Percentiles rank a stretch among this genome's conserved stretches.
These are phyloP conservation scores for Diplodia corticola DNA, from an alignment of 2,329 filamentous ascomycete species.

Conservation along the genomic window DNA sequence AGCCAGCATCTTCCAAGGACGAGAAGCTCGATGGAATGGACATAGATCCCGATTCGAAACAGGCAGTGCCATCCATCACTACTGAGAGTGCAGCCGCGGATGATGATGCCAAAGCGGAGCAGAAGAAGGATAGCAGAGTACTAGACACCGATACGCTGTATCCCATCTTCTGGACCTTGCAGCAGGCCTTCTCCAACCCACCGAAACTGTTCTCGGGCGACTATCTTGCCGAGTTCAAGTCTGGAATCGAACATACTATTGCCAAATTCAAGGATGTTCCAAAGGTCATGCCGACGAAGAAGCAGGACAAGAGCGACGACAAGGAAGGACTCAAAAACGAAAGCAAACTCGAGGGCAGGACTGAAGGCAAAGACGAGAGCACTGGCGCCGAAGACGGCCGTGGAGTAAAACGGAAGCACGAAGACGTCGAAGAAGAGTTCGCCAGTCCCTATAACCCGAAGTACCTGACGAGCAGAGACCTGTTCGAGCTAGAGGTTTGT, in stretches of 20 bases:
- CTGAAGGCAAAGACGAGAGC: background rate
- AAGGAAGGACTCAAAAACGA: slow-evolving; percentile 38
- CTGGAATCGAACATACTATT: slow-evolving; percentile 62
- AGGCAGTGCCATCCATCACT: slow-evolving; percentile 32
- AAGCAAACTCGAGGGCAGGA: slow-evolving; percentile 25
- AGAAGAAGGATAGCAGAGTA: slow-evolving; percentile 46
- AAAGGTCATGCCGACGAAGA: slow-evolving; percentile 68
- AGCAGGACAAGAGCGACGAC: slow-evolving; percentile 29
- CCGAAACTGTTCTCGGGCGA: slow-evolving; percentile 73
- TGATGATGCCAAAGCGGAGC: slow-evolving; percentile 45
- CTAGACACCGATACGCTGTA: slow-evolving; percentile 76
- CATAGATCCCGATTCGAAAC: slow-evolving; percentile 55
- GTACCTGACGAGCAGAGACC: slow-evolving; percentile 93
- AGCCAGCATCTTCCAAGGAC: slow-evolving; percentile 45
- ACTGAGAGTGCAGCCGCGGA: slow-evolving; percentile 51
- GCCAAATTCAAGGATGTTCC: slow-evolving; percentile 73
- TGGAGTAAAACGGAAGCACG: slow-evolving; percentile 69
- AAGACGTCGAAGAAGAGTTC: slow-evolving; percentile 62
- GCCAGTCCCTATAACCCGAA: slow-evolving; percentile 89
- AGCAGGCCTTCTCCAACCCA: slow-evolving; percentile 88
- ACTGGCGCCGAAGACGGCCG: slow-evolving; percentile 49
- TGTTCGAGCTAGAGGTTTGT: slow-evolving; percentile 88
- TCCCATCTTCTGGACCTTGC: slow-evolving; percentile 89
- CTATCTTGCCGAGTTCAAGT: slow-evolving; percentile 67
- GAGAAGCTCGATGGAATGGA: slow-evolving; percentile 62